A percentile compares a stretch with the other conserved stretches of the same genome.
These are phyloP conservation scores for Vitis rupestris DNA, from an alignment of 164 flowering plant genomes.

Conservation along the genomic window DNA sequence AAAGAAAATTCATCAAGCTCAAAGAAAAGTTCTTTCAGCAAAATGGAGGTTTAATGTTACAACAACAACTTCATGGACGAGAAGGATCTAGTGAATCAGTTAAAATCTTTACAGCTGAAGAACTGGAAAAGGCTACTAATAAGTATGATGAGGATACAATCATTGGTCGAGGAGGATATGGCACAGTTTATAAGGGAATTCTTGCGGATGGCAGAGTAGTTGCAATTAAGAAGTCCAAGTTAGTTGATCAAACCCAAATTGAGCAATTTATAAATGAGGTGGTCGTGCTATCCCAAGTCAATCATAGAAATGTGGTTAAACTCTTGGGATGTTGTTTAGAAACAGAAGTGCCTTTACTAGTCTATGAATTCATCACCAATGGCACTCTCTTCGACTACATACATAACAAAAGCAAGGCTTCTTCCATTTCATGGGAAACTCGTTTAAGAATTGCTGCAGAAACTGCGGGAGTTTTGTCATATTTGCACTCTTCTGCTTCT, in stretches of 20 bases:
- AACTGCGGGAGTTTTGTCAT: constrained; percentile 13
- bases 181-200: constrained; percentile 17
- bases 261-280: constrained; percentile 12
- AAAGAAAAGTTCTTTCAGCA: constrained; percentile 6
- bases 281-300: constrained; percentile 20
- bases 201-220: neutral
- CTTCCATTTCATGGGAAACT: neutral
- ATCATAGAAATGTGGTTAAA: constrained; percentile 22
- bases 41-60: constrained; percentile 6
- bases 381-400: constrained; percentile 13
- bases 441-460: constrained; percentile 19
- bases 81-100: neutral
- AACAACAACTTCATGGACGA: neutral
- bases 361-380: constrained; percentile 20
- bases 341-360: constrained; percentile 22
- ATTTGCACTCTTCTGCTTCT: constrained; percentile 8
- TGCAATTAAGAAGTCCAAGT: too few relatives aligned
- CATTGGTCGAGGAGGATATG: neutral
- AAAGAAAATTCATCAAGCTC: neutral
- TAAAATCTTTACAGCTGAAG: constrained; percentile 3
- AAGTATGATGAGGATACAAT: neutral
- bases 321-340: constrained; percentile 26
- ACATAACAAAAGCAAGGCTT: neutral
- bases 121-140: neutral
- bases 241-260: too few relatives aligned